Evolutionary conservation across 2,329 filamentous ascomycete species (phyloP).

Genomic region (Proliferodiscus dingleyae): DNA sequence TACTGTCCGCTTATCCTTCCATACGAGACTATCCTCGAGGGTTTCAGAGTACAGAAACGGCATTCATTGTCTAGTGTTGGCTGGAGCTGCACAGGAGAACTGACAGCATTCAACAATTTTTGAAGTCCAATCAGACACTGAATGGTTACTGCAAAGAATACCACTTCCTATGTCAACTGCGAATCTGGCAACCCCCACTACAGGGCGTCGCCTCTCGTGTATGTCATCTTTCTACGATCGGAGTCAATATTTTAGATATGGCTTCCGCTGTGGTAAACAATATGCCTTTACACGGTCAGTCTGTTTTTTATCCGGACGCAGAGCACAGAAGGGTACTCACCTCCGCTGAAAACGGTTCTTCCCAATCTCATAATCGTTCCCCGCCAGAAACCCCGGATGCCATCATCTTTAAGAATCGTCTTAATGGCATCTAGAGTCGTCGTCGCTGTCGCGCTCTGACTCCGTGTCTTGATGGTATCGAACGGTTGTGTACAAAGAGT

Average conservation of each 20-base stretch:
- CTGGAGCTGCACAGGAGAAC: too few relatives aligned
- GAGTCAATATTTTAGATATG: slow-evolving; percentile 14
- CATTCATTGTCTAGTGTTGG: too few relatives aligned
- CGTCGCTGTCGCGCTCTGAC: slow-evolving; percentile 54
- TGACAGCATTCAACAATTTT: too few relatives aligned
- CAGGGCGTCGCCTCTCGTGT: too few relatives aligned
- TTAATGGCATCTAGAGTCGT: slow-evolving; percentile 52
- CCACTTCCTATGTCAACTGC: too few relatives aligned
- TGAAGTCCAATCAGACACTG: too few relatives aligned
- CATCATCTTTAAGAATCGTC: slow-evolving; percentile 51
- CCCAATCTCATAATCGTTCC: slow-evolving; percentile 65
- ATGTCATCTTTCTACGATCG: slow-evolving; percentile 8
- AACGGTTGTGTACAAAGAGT: slow-evolving; percentile 57
- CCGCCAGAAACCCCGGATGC: slow-evolving; percentile 58
- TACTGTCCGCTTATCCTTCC: too few relatives aligned
- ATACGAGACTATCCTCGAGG: too few relatives aligned
- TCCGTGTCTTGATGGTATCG: slow-evolving; percentile 59
- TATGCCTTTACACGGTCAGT: slow-evolving; percentile 7
- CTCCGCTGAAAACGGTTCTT: slow-evolving; percentile 59
- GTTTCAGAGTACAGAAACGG: too few relatives aligned
- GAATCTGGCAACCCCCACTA: too few relatives aligned
- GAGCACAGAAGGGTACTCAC: slow-evolving; percentile 26
- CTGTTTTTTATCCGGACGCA: background rate
- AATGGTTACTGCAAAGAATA: too few relatives aligned
- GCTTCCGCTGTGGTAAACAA: slow-evolving; percentile 20